Conservation (phyloP, 306 rosid species). For the Mucuna pruriens region DNA sequence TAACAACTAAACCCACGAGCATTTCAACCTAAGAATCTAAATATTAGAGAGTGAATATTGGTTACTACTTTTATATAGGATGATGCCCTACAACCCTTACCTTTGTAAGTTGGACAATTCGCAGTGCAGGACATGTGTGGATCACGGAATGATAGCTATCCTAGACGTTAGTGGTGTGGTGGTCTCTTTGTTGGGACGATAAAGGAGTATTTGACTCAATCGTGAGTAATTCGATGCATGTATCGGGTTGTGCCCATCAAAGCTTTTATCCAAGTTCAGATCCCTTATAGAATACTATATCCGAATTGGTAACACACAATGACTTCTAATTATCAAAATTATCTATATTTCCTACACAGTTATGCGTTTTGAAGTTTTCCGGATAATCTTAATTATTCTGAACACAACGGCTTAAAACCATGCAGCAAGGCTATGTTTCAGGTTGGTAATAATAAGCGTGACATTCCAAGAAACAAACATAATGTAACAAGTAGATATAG, state of each 20-base stretch:
- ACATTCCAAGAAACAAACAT: slow-evolving; percentile 14
- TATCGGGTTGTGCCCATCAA: background rate
- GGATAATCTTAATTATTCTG: background rate
- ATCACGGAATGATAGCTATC: background rate
- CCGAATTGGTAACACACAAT: background rate
- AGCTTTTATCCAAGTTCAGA: background rate
- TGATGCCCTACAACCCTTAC: background rate
- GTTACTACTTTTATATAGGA: background rate
- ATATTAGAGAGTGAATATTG: background rate
- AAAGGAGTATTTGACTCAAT: background rate
- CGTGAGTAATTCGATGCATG: background rate
- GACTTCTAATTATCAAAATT: background rate
- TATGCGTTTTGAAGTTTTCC: background rate
- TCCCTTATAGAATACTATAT: background rate
- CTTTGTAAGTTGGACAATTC: background rate
- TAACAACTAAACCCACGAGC: too few relatives aligned
- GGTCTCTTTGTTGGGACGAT: background rate
- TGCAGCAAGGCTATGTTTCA: background rate
- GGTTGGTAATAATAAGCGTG: background rate
- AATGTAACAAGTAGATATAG: background rate
- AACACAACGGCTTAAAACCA: background rate
- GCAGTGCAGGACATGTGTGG: background rate
- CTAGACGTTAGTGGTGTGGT: background rate
- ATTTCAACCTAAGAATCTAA: background rate
- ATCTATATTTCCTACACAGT: background rate